phyloP scores from a whole-genome alignment of 2,329 filamentous ascomycete genomes.

The Westerdykella aurantiaca region DNA sequence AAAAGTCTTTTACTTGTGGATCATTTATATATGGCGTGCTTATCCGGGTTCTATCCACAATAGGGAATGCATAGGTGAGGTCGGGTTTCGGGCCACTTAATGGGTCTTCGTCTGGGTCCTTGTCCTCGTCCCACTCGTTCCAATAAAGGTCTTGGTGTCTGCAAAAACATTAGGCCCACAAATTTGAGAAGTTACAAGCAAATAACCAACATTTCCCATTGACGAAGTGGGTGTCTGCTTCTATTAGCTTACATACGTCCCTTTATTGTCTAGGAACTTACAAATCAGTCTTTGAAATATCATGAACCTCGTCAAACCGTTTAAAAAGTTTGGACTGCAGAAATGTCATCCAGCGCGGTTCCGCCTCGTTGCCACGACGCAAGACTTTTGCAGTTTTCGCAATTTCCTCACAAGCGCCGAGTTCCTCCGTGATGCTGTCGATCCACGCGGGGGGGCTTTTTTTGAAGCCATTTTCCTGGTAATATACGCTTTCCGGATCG shows the following conservation, averaged over 20 bases:
- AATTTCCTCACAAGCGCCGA: neutral
- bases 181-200: neutral
- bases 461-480: neutral
- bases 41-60: constrained; percentile 1
- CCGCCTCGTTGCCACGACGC: neutral
- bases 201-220: constrained; percentile 2
- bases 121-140: neutral
- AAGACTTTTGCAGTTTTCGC: neutral
- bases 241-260: neutral
- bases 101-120: neutral
- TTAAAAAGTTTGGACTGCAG: constrained; percentile 4
- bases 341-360: constrained; percentile 1
- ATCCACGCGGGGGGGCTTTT: neutral
- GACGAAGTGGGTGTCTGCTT: neutral
- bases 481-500: neutral
- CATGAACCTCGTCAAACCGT: constrained; percentile 1
- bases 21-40: neutral
- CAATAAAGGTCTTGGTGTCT: constrained; percentile 2
- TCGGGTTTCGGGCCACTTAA: constrained; percentile 9
- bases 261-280: neutral
- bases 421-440: neutral
- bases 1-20: constrained; percentile 4
- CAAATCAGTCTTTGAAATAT: neutral
- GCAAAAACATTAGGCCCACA: neutral
- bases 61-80: constrained; percentile 11